A percentile compares a stretch with the other conserved stretches of the same genome.
Evolutionary conservation across 768 basidiomycete genomes (phyloP).

Genomic region (Ephemerocybe angulata): DNA sequence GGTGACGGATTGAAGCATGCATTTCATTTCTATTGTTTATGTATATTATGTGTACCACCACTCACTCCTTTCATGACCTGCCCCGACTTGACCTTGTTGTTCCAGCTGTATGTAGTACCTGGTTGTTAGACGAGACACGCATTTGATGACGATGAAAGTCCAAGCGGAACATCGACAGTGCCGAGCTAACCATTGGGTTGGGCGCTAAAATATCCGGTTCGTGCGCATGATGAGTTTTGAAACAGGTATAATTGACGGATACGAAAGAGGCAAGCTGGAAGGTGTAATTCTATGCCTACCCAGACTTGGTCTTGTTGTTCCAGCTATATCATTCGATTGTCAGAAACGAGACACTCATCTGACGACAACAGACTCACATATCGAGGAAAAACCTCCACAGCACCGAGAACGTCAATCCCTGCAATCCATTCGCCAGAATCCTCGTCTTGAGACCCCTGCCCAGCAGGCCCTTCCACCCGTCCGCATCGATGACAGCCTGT

Average conservation of each 20-base stretch:
- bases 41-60: not conserved
- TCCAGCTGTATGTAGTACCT: too few species aligned
- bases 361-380: constrained; percentile 50
- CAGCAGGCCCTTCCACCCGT: constrained; percentile 78
- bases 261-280: not conserved
- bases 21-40: not conserved
- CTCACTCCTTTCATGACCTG: not conserved
- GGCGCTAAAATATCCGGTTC: too few species aligned
- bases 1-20: not conserved
- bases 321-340: constrained; percentile 18
- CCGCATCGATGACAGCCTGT: constrained; percentile 64
- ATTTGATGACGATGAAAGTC: too few species aligned
- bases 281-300: not conserved
- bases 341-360: not conserved
- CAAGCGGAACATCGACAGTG: too few species aligned
- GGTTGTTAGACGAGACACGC: too few species aligned
- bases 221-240: too few species aligned
- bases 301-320: constrained; percentile 23
- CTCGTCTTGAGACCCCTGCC: constrained; percentile 89
- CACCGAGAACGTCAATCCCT: constrained; percentile 87
- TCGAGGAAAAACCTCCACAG: constrained; percentile 92
- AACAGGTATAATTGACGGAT: too few species aligned
- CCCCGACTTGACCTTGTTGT: too few species aligned
- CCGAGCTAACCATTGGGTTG: too few species aligned
- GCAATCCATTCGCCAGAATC: constrained; percentile 85